phyloP scores from a whole-genome alignment of 768 basidiomycete species.

The Russula vinacea region DNA sequence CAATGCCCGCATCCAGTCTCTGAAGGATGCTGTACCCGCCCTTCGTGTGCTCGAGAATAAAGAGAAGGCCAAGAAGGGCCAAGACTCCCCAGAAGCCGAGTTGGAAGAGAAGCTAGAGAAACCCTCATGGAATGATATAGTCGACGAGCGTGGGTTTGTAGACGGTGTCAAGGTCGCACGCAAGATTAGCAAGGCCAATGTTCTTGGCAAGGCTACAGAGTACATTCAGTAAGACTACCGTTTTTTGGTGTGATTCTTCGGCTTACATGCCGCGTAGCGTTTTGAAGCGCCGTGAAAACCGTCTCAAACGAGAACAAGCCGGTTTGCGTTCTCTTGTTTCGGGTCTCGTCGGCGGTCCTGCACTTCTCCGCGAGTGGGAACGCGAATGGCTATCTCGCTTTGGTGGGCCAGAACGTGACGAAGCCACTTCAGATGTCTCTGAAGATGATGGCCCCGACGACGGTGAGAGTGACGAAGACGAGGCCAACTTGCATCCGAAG shows the following conservation, averaged over 20 bases:
- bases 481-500: conserved; percentile 49
- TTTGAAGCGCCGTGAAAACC: conserved; percentile 69
- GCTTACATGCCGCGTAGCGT: conserved; percentile 45
- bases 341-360: conserved; percentile 72
- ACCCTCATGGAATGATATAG: conserved; percentile 44
- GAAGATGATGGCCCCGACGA: conserved; percentile 51
- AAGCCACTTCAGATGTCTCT: conserved; percentile 43
- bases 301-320: conserved; percentile 70
- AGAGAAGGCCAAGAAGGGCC: conserved; percentile 35
- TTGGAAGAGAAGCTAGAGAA: conserved; percentile 14
- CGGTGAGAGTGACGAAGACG: conserved; percentile 43
- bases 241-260: neutral
- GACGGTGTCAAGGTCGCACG: conserved; percentile 91
- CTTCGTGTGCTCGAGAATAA: conserved; percentile 72
- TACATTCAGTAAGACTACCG: conserved; percentile 59
- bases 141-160: conserved; percentile 83
- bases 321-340: conserved; percentile 66
- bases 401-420: conserved; percentile 73
- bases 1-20: conserved; percentile 78
- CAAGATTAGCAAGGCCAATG: conserved; percentile 88
- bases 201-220: conserved; percentile 86
- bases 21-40: conserved; percentile 79
- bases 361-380: conserved; percentile 72
- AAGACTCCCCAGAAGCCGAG: conserved; percentile 3
- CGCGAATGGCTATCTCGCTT: conserved; percentile 67